Conservation (phyloP, 768 basidiomycete genomes). For the Paxillus rubicundulus region DNA sequence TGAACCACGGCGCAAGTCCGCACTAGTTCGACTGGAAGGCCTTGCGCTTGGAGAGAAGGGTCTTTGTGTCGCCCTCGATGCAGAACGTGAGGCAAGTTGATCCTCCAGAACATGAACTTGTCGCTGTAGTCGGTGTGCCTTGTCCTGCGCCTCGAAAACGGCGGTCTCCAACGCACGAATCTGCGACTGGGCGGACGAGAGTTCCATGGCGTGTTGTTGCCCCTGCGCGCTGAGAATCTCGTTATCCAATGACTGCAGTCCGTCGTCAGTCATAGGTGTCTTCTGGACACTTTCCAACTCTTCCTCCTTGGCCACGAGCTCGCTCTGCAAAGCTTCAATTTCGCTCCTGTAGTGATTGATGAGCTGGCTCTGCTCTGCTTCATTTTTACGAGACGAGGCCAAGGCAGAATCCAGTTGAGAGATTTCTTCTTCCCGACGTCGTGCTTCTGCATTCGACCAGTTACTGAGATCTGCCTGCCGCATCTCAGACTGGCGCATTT, state of each 20-base stretch:
- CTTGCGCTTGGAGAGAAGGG: constrained; percentile 50
- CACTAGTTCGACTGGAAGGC: constrained; percentile 40
- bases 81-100: constrained; percentile 50
- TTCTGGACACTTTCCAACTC: constrained; percentile 58
- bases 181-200: constrained; percentile 76
- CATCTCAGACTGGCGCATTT: constrained; percentile 53
- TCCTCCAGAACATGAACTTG: constrained; percentile 65
- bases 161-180: constrained; percentile 73
- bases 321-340: constrained; percentile 64
- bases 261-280: constrained; percentile 39
- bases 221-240: constrained; percentile 68
- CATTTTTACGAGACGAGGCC: constrained; percentile 41
- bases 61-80: constrained; percentile 41
- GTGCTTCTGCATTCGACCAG: constrained; percentile 44
- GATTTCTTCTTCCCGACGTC: constrained; percentile 54
- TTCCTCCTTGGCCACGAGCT: constrained; percentile 59
- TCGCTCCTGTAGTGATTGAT: constrained; percentile 65
- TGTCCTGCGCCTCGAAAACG: constrained; percentile 71
- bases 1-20: constrained; percentile 38
- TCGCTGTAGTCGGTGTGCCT: constrained; percentile 63
- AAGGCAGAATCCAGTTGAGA: constrained; percentile 51
- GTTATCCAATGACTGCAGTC: constrained; percentile 59
- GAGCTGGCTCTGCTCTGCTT: constrained; percentile 64
- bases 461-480: constrained; percentile 59
- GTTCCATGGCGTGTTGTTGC: constrained; percentile 77